Evolutionary conservation across 257 asterid genomes (phyloP), one percentile per base, ranked within the genome.

Genomic region (Penstemon newberryi): DNA sequence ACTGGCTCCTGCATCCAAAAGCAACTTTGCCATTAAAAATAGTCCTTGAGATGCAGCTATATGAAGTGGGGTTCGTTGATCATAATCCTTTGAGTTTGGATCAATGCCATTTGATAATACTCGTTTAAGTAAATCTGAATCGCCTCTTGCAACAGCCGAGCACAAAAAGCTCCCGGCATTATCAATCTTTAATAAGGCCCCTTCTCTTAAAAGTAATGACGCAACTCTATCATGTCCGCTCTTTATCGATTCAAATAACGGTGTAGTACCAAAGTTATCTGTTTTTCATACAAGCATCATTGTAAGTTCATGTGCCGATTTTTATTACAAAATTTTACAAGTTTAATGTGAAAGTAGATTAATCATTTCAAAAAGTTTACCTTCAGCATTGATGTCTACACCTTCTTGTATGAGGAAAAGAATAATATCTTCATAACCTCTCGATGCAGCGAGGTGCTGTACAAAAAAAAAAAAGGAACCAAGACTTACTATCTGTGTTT

Each of bases 401-500:
- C 84, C 83, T 82, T 87, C 92, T 70, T 88, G 95, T 62, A 90
- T 50, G 38, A 93, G 95, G 79, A 82, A 88, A 62, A 46, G 73
- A 44, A 82, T 77, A 43, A 93, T 83, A 63, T 88, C 96, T 79
- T 88, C 95, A 5, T 77, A 81, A 13, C 99, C 99, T 81, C 73
- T 80, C 0, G 96, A 89, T 61, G 99, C 96, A 76, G 99, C 96
- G 75, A 93, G 90, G 81, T 93, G 99, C 99, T 93, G 88, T 59
- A 5, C 53, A 39, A 58, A 57, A 18, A 61, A 15, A 3, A 18
- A 0, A 38, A 40, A 51, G 37, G 38, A 59, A 38, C 8, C 33
- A 25, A 25, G 33, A 25, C 33, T 25, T 25, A 25, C 33, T 25
- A 1, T 25, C 33, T 25, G 33, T 25, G 1, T 25, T 25, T 25